These are phyloP conservation scores for Pythium scleroteichum DNA, from an alignment of 352 stramenopile species.

Conservation along the genomic window DNA sequence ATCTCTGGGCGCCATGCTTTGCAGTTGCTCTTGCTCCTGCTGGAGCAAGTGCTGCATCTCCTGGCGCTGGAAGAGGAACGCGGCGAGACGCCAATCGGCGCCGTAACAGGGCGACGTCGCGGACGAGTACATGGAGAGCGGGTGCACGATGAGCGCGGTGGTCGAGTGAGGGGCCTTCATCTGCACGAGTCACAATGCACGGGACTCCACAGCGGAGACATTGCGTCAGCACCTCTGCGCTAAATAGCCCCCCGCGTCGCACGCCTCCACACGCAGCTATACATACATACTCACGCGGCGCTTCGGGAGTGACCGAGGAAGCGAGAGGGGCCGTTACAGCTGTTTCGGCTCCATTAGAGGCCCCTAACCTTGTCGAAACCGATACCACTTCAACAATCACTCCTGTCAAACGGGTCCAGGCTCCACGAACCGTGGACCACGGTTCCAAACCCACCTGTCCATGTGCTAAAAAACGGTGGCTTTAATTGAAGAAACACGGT, in stretches of 20 bases:
- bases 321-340: neutral
- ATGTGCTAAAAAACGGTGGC: constrained; percentile 17
- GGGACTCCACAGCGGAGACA: neutral
- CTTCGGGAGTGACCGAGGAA: neutral
- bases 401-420: constrained; percentile 13
- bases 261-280: neutral
- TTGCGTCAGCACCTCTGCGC: neutral
- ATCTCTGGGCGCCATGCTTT: constrained; percentile 1
- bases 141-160: constrained; percentile 66
- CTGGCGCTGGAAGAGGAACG: constrained; percentile 32
- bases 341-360: constrained; percentile 9
- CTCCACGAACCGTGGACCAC: neutral
- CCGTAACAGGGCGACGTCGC: constrained; percentile 34
- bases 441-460: too few species aligned
- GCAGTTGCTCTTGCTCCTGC: constrained; percentile 22
- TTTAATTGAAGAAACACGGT: constrained; percentile 3
- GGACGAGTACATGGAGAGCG: constrained; percentile 46
- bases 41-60: constrained; percentile 40
- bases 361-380: constrained; percentile 4
- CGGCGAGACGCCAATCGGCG: constrained; percentile 39
- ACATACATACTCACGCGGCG: constrained; percentile 1
- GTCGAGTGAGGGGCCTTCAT: neutral
- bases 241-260: neutral
- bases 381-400: constrained; percentile 26
- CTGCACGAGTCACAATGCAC: neutral